Percentiles rank a stretch among this genome's conserved stretches.
These are phyloP conservation scores for Nitzschia sp. DNA, from an alignment of 108 stramenopile genomes.

Conservation along the genomic window DNA sequence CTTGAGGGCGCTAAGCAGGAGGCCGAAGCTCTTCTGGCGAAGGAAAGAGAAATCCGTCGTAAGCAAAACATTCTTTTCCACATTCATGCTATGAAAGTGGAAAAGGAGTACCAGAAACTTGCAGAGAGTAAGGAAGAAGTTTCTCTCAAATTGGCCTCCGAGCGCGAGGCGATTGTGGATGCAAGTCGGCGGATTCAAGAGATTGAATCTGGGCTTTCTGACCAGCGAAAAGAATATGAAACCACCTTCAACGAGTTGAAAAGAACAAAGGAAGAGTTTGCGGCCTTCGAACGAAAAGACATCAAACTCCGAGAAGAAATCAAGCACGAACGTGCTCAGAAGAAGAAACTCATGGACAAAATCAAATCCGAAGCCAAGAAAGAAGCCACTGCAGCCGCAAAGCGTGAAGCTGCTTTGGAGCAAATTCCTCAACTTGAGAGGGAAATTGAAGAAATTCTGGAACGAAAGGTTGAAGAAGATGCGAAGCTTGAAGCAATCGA, in stretches of 20 bases:
- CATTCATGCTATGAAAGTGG: conserved; percentile 59
- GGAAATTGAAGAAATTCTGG: conserved; percentile 47
- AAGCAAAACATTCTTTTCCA: conserved; percentile 92
- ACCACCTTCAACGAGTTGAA: conserved; percentile 56
- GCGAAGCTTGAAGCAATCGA: conserved; percentile 75
- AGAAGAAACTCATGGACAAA: conserved; percentile 79
- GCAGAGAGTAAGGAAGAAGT: conserved; percentile 49
- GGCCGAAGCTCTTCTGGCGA: conserved; percentile 83
- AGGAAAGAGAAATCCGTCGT: conserved; percentile 86
- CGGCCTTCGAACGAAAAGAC: conserved; percentile 88
- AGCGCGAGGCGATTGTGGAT: conserved; percentile 44
- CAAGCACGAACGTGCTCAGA: conserved; percentile 78
- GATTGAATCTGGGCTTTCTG: conserved; percentile 61
- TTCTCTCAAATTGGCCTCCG: conserved; percentile 42
- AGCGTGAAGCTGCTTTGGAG: conserved; percentile 56
- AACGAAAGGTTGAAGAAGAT: conserved; percentile 63
- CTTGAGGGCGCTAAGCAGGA: conserved; percentile 90
- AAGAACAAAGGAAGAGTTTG: conserved; percentile 85
- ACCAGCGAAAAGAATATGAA: conserved; percentile 69
- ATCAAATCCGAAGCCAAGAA: conserved; percentile 72
- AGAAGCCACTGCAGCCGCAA: conserved; percentile 42
- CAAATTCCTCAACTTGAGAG: conserved; percentile 72
- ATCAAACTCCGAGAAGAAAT: conserved; percentile 93
- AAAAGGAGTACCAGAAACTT: conserved; percentile 26
- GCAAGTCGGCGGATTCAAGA: conserved; percentile 60